phyloP scores from a whole-genome alignment of 2,329 filamentous ascomycete species.

The Neopestalotiopsis clavispora region DNA sequence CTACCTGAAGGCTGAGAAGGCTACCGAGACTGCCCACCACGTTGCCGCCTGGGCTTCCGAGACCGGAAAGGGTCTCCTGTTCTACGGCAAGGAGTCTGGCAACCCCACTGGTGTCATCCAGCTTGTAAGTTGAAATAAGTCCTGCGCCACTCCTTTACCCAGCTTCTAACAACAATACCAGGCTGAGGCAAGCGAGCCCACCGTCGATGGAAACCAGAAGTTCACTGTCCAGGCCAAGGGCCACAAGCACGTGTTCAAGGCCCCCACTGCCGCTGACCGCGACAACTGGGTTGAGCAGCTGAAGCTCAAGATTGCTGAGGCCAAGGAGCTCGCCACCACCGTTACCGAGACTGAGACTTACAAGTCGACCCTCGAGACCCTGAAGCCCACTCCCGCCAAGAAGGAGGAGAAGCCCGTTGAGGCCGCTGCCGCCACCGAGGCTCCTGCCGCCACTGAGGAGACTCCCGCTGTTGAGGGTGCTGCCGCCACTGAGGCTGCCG shows the following conservation, averaged over 20 bases:
- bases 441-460: conserved; percentile 41
- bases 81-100: conserved; percentile 81
- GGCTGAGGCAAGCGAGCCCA: conserved; percentile 71
- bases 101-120: conserved; percentile 82
- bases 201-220: conserved; percentile 76
- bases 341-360: conserved; percentile 83
- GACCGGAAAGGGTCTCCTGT: conserved; percentile 94
- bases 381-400: conserved; percentile 53
- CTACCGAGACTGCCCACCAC: conserved; percentile 73
- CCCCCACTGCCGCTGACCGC: conserved; percentile 73
- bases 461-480: conserved; percentile 31
- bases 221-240: conserved; percentile 86
- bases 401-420: conserved; percentile 46
- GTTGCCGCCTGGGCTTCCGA: conserved; percentile 88
- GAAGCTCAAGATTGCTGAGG: conserved; percentile 82
- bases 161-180: conserved; percentile 30
- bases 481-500: conserved; percentile 23
- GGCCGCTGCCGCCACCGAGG: conserved; percentile 44
- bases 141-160: neutral
- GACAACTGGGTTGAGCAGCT: conserved; percentile 90
- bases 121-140: conserved; percentile 65
- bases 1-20: conserved; percentile 91
- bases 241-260: conserved; percentile 95
- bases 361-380: conserved; percentile 81
- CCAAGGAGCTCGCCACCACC: conserved; percentile 77